Percentiles rank a stretch among this genome's conserved stretches.
Evolutionary conservation across 352 stramenopile genomes (phyloP).

Genomic region (Phytophthora idaei): DNA sequence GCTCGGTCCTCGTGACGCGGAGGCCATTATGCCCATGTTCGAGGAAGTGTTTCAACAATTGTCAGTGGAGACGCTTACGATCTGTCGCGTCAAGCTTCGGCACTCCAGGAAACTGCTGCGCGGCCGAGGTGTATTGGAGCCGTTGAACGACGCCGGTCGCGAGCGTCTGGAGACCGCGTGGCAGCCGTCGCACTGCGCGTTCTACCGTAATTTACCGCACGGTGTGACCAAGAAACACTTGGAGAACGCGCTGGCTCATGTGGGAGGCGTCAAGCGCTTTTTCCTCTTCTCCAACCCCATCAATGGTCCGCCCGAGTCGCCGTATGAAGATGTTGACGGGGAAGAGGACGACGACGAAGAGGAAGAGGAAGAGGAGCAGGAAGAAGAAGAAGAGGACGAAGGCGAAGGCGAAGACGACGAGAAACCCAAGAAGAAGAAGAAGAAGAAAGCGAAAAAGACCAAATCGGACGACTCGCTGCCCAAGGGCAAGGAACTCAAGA

Average conservation of each 20-base stretch:
- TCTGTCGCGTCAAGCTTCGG: constrained; percentile 80
- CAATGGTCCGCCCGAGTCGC: constrained; percentile 58
- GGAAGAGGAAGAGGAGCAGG: constrained; percentile 38
- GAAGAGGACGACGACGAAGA: constrained; percentile 42
- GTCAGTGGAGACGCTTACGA: constrained; percentile 86
- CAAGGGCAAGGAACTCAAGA: constrained; percentile 21
- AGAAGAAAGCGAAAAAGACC: constrained; percentile 51
- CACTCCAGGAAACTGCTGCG: constrained; percentile 73
- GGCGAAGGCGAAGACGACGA: constrained; percentile 4
- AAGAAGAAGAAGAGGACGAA: constrained; percentile 35
- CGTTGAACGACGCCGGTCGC: constrained; percentile 48
- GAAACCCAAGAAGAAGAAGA: constrained; percentile 29
- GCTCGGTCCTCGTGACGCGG: constrained; percentile 55
- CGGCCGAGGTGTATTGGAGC: constrained; percentile 49
- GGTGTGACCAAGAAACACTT: constrained; percentile 73
- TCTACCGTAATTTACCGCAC: constrained; percentile 81
- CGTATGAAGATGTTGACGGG: constrained; percentile 27
- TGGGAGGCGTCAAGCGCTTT: constrained; percentile 72
- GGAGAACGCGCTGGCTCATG: constrained; percentile 62
- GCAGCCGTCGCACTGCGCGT: constrained; percentile 63
- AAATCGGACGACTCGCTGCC: constrained; percentile 24
- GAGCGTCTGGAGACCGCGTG: constrained; percentile 49
- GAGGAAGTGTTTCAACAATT: constrained; percentile 77
- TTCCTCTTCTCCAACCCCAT: constrained; percentile 74
- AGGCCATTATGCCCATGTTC: constrained; percentile 82